Evolutionary conservation across 179 eudicot genomes (phyloP).

Genomic region (Drosera spatulata): DNA sequence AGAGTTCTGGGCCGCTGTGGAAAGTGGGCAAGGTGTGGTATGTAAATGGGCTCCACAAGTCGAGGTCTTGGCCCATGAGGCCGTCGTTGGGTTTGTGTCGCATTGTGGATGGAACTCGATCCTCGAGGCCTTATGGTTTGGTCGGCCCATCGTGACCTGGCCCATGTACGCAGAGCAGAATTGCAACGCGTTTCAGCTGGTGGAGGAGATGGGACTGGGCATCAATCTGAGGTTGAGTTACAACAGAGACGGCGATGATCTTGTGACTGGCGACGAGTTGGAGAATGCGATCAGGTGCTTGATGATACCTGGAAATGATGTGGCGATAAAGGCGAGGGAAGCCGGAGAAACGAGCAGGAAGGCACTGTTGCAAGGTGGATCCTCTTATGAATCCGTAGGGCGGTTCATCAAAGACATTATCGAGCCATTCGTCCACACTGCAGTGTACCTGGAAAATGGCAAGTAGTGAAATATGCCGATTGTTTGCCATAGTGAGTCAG

Average conservation of each 20-base stretch:
- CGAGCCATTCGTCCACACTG: no score
- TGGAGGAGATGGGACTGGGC: constrained; percentile 10
- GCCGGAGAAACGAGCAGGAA: background rate
- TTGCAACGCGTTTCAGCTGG: constrained; percentile 11
- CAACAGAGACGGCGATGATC: constrained; percentile 1
- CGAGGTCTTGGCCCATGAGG: constrained; percentile 19
- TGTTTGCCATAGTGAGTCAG: no score
- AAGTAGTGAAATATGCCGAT: no score
- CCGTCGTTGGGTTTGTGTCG: constrained; percentile 25
- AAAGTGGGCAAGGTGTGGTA: constrained; percentile 16
- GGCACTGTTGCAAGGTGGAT: constrained; percentile 8
- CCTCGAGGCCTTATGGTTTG: constrained; percentile 14
- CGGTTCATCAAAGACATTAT: constrained; percentile 5
- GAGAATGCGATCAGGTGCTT: constrained; percentile 9
- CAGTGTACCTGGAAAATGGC: no score
- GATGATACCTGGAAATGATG: constrained; percentile 8
- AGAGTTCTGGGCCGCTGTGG: constrained; percentile 12
- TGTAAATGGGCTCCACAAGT: constrained; percentile 34
- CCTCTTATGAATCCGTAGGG: constrained; percentile 7
- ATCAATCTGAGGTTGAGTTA: constrained; percentile 14
- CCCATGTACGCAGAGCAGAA: constrained; percentile 16
- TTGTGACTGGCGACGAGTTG: constrained; percentile 17
- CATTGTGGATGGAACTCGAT: constrained; percentile 43
- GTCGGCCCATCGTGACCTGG: constrained; percentile 13
- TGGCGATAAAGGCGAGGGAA: constrained; percentile 1